Base-by-base conservation (phyloP, 2,329 filamentous ascomycete species). In the Elsinoe australis region DNA sequence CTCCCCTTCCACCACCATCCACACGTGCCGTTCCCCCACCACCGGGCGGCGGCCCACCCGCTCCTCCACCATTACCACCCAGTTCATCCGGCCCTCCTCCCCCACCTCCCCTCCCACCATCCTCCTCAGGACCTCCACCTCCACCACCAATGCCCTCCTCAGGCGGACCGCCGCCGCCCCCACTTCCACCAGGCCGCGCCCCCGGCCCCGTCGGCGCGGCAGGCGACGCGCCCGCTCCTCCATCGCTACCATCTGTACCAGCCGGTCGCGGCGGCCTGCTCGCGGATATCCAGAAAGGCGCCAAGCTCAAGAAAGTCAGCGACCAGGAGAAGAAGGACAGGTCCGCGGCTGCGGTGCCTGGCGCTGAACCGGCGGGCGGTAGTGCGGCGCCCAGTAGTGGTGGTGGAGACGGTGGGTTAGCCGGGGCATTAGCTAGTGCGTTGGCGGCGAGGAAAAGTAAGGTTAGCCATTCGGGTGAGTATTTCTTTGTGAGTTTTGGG, bases 401-500 rank as follows among this genome's bases (percentile, higher is more conserved):
- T 35, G 65, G 65, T 49, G 69, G 67, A 35, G 82, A 80, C 34
- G 61, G 63, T 39, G 64, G 64, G 10, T 52, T 74, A 56, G 71
- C 71, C 49, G 69, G 68, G 9, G 71, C 71, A 36, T 61, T 95
- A 75, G 87, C 87, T 17, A 87, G 84, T 69, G 89, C 87, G 39
- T 69, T 95, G 57, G 86, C 86, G 51, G 83, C 80, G 69, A 77
- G 90, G 65, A 95, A 95, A 73, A 80, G 87, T 67, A 95, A 94
- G 74, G 90, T 95, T 64, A 87, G 86, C 69, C 83, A 86, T 64
- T 94, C 87, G 74, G 90, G 90, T 95, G 79, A 80, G 86, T 83
- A 44, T 45, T 14, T 5, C 58, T 46, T 17, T 46, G 17, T 17
- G 28, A n/a, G 5, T 29, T 49, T 35, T 7, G 24, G 3, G 26